Evolutionary conservation across 192 early-diverging fungal species (phyloP).

Genomic region (Paraglomus brasilianum): DNA sequence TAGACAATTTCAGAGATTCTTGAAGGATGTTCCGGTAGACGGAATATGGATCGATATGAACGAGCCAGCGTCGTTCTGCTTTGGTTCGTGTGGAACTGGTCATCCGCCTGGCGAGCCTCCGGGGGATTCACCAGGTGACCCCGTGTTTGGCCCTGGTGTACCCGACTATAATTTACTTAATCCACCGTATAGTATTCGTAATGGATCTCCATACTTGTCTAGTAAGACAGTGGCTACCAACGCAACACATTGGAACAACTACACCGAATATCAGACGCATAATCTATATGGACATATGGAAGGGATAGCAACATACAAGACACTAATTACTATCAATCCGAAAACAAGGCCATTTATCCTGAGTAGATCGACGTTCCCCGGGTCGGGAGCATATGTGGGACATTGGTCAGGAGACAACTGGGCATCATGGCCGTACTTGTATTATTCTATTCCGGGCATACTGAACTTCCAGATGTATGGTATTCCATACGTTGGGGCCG

Average conservation of each 20-base stretch:
- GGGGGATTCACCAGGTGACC: slow-evolving; percentile 10
- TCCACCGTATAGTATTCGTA: slow-evolving; percentile 40
- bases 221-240: slow-evolving; percentile 34
- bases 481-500: slow-evolving; percentile 67
- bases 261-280: slow-evolving; percentile 54
- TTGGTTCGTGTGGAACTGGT: slow-evolving; percentile 31
- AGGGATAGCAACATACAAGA: slow-evolving; percentile 45
- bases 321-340: slow-evolving; percentile 40
- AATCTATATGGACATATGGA: slow-evolving; percentile 67
- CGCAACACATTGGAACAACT: slow-evolving; percentile 48
- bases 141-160: slow-evolving; percentile 9
- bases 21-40: slow-evolving; percentile 42
- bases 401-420: slow-evolving; percentile 65
- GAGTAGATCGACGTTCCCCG: slow-evolving; percentile 63
- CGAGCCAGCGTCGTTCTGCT: slow-evolving; percentile 43
- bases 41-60: slow-evolving; percentile 73
- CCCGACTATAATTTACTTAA: background rate
- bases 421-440: slow-evolving; percentile 57
- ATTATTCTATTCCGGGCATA: slow-evolving; percentile 56
- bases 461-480: slow-evolving; percentile 72
- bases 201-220: slow-evolving; percentile 33
- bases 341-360: slow-evolving; percentile 59
- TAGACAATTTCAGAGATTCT: slow-evolving; percentile 37
- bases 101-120: slow-evolving; percentile 33
- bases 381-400: slow-evolving; percentile 53